Evolutionary conservation across 148 eudicot genomes (phyloP).

Genomic region (Vaccinium macrocarpon): DNA sequence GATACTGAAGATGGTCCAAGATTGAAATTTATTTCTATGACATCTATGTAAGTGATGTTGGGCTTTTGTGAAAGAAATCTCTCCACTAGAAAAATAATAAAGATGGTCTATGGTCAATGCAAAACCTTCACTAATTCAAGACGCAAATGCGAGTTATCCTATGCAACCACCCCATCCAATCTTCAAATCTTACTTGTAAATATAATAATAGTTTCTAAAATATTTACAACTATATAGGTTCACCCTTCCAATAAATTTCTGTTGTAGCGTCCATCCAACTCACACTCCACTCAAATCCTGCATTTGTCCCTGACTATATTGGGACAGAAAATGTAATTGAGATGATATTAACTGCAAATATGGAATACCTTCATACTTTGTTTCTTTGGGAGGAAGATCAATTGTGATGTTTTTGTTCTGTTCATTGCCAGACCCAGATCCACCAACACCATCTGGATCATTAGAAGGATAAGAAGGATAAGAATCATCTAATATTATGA

Average conservation of each 20-base stretch:
- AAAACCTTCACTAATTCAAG: background rate
- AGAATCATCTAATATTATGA: slow-evolving; percentile 48
- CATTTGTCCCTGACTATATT: too few relatives aligned
- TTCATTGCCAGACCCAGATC: slow-evolving; percentile 15
- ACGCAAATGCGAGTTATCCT: too few relatives aligned
- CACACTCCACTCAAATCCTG: too few relatives aligned
- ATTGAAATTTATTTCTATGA: background rate
- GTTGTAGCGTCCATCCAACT: too few relatives aligned
- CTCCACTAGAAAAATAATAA: background rate
- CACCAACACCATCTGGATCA: slow-evolving; percentile 16
- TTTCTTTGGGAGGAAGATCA: slow-evolving; percentile 25
- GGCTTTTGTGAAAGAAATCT: too few relatives aligned
- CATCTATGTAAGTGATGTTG: too few relatives aligned
- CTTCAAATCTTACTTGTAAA: too few relatives aligned
- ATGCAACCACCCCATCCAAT: too few relatives aligned
- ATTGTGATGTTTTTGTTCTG: slow-evolving; percentile 12
- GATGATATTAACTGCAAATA: background rate
- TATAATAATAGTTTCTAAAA: too few relatives aligned
- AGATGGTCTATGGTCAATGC: background rate
- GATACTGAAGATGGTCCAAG: background rate
- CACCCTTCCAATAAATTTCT: too few relatives aligned
- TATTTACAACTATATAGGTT: too few relatives aligned
- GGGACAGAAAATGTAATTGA: background rate
- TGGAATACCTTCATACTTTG: slow-evolving; percentile 33
- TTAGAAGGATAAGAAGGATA: slow-evolving; percentile 21